Evolutionary conservation across 202 grass and related monocot species (phyloP), one percentile per base, ranked within the genome.

Genomic region (Thinopyrum obtusiflorum): DNA sequence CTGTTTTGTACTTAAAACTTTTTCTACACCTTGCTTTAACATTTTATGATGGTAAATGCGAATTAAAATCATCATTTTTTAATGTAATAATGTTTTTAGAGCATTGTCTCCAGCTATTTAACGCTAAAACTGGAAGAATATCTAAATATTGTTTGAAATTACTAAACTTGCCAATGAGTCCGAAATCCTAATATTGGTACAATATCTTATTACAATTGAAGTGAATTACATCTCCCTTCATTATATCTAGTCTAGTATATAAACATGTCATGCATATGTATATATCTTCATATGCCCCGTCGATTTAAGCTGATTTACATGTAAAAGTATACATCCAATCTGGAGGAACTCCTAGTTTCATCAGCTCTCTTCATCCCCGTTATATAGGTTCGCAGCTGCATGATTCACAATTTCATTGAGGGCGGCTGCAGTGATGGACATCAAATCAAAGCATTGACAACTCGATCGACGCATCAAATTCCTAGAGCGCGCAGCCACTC

Each of bases 401-500:
- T 74, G 24, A 23, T 63, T 11, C 33, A 31, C 26, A 39, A 24
- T 21, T 40, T 39, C 14, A 29, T 20, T 44, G 42, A 49, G 71
- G 70, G 11, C 8, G 28, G 73, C 73, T 35, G 47, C 49, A 35
- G 46, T 25, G 5, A 21, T 57, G 44, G 36, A 31, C 46, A 82
- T 82, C 9, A 59, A 39, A 69, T 35, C 15, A 61, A 80, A 47
- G 78, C 61, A 73, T 28, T 1, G 26, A 64, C 5, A 18, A 5
- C 7, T 57, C 53, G 27, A 11, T 57, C 53, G 27, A 11, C 29
- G 0, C 82, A 26, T 87, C 70, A 87, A 76, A 87, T 77, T 35
- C 79, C 79, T 46, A 87, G 79, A 12, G 9, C 27, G 26, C 29
- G 61, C 62, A 87, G 64, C 71, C 66, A 61, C 85, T 87, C 85